Conservation (phyloP, 2,329 filamentous ascomycete species). For the Akanthomyces dipterigenus region DNA sequence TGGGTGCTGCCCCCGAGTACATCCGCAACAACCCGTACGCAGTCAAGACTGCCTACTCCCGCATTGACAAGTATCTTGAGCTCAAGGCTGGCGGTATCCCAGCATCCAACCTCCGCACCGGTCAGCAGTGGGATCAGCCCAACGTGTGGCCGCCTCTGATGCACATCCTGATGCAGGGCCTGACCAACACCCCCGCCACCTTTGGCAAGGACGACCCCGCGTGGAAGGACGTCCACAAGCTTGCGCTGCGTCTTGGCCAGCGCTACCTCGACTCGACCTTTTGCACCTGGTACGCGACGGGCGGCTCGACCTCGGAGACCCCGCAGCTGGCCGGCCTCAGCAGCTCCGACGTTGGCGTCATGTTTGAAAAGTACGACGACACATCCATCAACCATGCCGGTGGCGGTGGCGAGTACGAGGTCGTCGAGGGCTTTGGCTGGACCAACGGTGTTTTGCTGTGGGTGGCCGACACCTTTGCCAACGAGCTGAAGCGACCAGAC, state of each 20-base stretch:
- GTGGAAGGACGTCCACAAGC: slow-evolving; percentile 45
- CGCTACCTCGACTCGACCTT: slow-evolving; percentile 62
- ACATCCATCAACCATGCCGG: slow-evolving; percentile 54
- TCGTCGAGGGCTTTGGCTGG: slow-evolving; percentile 67
- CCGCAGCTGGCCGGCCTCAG: slow-evolving; percentile 43
- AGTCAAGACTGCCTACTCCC: slow-evolving; percentile 46
- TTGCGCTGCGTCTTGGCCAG: slow-evolving; percentile 54
- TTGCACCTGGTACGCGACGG: slow-evolving; percentile 64
- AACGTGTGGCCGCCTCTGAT: slow-evolving; percentile 65
- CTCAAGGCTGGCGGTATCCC: slow-evolving; percentile 50
- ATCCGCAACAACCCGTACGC: slow-evolving; percentile 54
- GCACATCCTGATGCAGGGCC: slow-evolving; percentile 56
- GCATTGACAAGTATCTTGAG: slow-evolving; percentile 47
- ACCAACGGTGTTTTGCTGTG: slow-evolving; percentile 63
- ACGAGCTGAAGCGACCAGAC: slow-evolving; percentile 46
- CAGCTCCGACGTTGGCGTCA: slow-evolving; percentile 44
- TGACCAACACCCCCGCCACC: slow-evolving; percentile 53
- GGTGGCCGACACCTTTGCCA: slow-evolving; percentile 55
- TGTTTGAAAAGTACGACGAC: slow-evolving; percentile 65
- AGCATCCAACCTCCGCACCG: slow-evolving; percentile 53
- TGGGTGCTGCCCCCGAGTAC: slow-evolving; percentile 51
- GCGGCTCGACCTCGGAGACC: slow-evolving; percentile 49
- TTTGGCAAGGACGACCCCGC: slow-evolving; percentile 46
- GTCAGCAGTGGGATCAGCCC: slow-evolving; percentile 64
- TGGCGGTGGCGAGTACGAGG: slow-evolving; percentile 60